These are phyloP conservation scores for Magnolia officinalis DNA, from an alignment of 164 flowering plant genomes.

Conservation along the genomic window DNA sequence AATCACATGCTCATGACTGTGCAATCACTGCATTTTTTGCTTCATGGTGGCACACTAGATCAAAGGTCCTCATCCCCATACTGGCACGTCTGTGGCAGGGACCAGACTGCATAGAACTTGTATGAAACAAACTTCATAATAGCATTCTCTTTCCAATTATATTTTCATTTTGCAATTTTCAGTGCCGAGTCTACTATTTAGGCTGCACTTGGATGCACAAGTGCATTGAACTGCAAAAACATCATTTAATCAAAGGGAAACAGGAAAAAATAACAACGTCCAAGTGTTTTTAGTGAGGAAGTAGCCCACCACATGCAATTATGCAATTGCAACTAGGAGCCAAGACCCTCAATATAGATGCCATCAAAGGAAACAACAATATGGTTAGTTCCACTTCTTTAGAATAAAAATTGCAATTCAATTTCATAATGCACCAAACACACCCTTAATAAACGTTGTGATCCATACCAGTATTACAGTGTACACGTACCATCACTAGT, in stretches of 20 bases:
- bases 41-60: too few species aligned
- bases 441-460: background rate
- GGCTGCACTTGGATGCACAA: background rate
- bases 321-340: background rate
- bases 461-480: background rate
- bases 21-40: background rate
- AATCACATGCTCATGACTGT: background rate
- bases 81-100: too few species aligned
- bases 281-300: background rate
- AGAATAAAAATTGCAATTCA: background rate
- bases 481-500: constrained; percentile 37
- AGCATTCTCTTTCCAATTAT: too few species aligned
- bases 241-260: too few species aligned
- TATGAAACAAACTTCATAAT: too few species aligned
- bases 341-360: background rate
- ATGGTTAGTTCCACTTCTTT: background rate
- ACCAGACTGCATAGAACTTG: too few species aligned
- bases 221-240: background rate
- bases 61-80: too few species aligned
- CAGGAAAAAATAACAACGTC: background rate
- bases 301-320: background rate
- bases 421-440: background rate
- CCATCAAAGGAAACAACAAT: background rate
- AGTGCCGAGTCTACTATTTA: background rate
- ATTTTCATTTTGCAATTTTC: too few species aligned